Evolutionary conservation across 331 rosid genomes (phyloP), one percentile per base, ranked within the genome.

Genomic region (Malus hybrid): DNA sequence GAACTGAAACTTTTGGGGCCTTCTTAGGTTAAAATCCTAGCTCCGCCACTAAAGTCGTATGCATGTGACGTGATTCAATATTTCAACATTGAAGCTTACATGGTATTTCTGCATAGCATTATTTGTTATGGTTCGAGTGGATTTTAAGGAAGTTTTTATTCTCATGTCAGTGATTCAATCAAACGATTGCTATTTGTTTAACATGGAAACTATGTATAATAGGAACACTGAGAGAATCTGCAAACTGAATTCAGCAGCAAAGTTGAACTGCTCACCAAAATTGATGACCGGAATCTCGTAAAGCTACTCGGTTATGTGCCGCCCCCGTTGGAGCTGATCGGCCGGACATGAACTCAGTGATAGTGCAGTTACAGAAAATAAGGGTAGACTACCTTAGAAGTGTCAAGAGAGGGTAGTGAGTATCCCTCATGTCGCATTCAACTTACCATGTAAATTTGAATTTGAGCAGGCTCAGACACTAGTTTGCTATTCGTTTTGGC

Each of bases 261-360:
- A 89, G 78, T 91, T 22, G 78, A 85, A 65, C 88, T 16, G 56
- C 65, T 27, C 90, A 87, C 75, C 91, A 84, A 94, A 86, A 94
- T 91, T 70, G 99, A 94, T 73, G 97, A 94, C 67, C 91, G 96
- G 71, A 94, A 89, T 85, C 86, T 94, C 65, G 99, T 91, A 83
- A 94, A 94, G 93, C 82, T 94, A 62, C 88, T 94, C 50, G 97
- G 92, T 69, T 90, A 29, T 91, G 97, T 65, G 99, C 96, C 46
- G 95, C 97, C 6, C 97, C 99, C 0, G 27, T 85, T n/a, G 86
- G 99, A 73, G 28, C 84, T 5, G 93, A 94, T 65, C 81, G 97
- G 65, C 99, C 97, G 6, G 92, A 88, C 84, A 94, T 94, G 99
- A 92, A 92, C 79, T 29, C 86, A 8, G 97, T 87, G 69, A 88